Evolutionary conservation across 306 rosid species (phyloP).

Genomic region (Geum urbanum): DNA sequence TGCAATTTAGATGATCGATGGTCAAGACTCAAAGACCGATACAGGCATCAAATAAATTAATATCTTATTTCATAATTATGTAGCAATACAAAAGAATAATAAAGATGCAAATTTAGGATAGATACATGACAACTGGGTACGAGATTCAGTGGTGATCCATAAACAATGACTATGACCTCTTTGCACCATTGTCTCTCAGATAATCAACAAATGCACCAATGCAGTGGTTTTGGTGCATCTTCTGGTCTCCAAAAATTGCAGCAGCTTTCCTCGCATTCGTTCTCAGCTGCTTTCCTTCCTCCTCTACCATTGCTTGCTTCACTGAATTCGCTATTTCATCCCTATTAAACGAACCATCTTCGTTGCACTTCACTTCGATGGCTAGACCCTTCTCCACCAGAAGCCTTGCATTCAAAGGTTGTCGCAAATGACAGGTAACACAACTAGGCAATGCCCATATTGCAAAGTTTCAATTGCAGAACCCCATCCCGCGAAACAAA

Average conservation of each 20-base stretch:
- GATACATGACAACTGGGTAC: too few relatives aligned
- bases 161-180: not conserved
- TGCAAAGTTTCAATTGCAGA: slow-evolving; percentile 37
- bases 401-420: slow-evolving; percentile 39
- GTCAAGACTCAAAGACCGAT: too few relatives aligned
- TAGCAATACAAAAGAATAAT: too few relatives aligned
- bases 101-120: too few relatives aligned
- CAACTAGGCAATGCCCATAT: slow-evolving; percentile 38
- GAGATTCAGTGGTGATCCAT: not conserved
- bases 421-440: slow-evolving; percentile 38
- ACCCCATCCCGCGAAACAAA: slow-evolving; percentile 47
- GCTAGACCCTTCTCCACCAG: slow-evolving; percentile 38
- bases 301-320: slow-evolving; percentile 28
- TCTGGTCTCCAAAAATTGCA: slow-evolving; percentile 19
- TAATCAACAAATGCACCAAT: slow-evolving; percentile 12
- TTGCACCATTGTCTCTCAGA: not conserved
- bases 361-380: slow-evolving; percentile 28
- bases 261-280: slow-evolving; percentile 24
- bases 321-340: slow-evolving; percentile 34
- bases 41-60: too few relatives aligned
- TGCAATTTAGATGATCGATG: too few relatives aligned
- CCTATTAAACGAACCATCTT: slow-evolving; percentile 38
- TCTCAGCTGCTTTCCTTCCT: slow-evolving; percentile 39
- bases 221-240: slow-evolving; percentile 22
- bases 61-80: too few relatives aligned